Evolutionary conservation across 495 filamentous ascomycete genomes (phyloP).

Genomic region (Talaromyces proteolyticus): DNA sequence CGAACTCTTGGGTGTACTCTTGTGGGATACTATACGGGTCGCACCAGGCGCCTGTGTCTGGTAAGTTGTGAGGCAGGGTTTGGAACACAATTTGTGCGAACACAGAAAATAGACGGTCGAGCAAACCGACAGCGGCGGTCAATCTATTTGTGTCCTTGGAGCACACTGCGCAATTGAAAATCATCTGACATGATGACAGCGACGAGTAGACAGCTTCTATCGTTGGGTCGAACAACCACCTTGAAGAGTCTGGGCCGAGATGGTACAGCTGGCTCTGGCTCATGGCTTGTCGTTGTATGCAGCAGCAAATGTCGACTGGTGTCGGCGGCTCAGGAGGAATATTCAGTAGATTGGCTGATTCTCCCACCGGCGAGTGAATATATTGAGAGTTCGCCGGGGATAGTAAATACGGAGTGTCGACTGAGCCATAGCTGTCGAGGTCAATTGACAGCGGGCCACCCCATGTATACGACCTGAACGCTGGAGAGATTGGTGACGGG

Average conservation of each 20-base stretch:
- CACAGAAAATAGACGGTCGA: constrained; percentile 29
- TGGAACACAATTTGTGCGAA: constrained; percentile 31
- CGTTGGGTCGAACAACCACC: constrained; percentile 31
- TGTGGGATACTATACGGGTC: neutral
- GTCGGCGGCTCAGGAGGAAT: constrained; percentile 16
- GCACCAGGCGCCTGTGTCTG: neutral
- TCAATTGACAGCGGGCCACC: neutral
- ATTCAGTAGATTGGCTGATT: neutral
- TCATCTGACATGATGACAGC: constrained; percentile 25
- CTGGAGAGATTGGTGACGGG: constrained; percentile 3
- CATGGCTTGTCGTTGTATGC: constrained; percentile 25
- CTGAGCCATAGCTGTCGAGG: neutral
- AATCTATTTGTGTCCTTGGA: constrained; percentile 28
- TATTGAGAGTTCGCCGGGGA: constrained; percentile 29
- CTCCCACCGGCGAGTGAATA: constrained; percentile 1
- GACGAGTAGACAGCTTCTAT: constrained; percentile 29
- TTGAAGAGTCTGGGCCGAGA: constrained; percentile 21
- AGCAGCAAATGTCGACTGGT: constrained; percentile 26
- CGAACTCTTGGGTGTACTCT: neutral
- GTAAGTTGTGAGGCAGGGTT: neutral
- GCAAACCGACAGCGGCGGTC: constrained; percentile 23
- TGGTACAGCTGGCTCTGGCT: constrained; percentile 30
- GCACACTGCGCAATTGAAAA: constrained; percentile 30
- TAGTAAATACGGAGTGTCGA: constrained; percentile 2
- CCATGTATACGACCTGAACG: neutral